Conservation (phyloP, 164 flowering plant genomes). For the Pachysandra terminalis region DNA sequence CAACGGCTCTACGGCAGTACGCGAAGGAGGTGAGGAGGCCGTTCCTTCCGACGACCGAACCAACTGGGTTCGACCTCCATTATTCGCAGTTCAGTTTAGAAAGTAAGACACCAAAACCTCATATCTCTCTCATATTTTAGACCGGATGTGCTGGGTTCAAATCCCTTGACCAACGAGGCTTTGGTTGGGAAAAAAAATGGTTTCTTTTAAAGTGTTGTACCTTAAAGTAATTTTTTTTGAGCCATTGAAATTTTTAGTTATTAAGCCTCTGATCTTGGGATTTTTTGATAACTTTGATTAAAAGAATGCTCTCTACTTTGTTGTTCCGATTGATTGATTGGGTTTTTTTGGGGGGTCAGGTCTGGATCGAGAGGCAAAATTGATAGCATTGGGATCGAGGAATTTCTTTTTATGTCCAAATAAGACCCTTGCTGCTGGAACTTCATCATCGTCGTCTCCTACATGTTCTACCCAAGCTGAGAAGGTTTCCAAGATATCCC, state of each 20-base stretch:
- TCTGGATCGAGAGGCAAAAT: slow-evolving; percentile 63
- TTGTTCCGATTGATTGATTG: not conserved
- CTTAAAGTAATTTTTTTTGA: too few relatives aligned
- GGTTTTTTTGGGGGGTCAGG: slow-evolving; percentile 33
- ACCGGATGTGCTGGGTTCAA: too few relatives aligned
- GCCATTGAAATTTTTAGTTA: too few relatives aligned
- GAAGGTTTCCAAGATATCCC: slow-evolving; percentile 30
- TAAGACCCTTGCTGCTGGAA: slow-evolving; percentile 14
- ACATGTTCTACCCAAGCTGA: slow-evolving; percentile 66
- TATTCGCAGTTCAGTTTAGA: slow-evolving; percentile 92
- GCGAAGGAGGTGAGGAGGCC: slow-evolving; percentile 76
- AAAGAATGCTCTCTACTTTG: too few relatives aligned
- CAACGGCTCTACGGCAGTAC: slow-evolving; percentile 55
- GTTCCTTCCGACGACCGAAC: slow-evolving; percentile 36
- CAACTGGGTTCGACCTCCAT: slow-evolving; percentile 66
- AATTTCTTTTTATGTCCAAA: slow-evolving; percentile 74
- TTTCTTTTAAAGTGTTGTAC: too few relatives aligned
- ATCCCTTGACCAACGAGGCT: too few relatives aligned
- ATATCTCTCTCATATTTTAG: not conserved
- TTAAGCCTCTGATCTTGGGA: too few relatives aligned
- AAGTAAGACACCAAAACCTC: slow-evolving; percentile 41
- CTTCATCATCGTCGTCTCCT: slow-evolving; percentile 26
- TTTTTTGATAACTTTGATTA: too few relatives aligned
- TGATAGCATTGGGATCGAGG: slow-evolving; percentile 71
- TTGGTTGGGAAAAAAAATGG: too few relatives aligned